phyloP scores from a whole-genome alignment of 2,329 filamentous ascomycete species.

The Penicillium crustosum region DNA sequence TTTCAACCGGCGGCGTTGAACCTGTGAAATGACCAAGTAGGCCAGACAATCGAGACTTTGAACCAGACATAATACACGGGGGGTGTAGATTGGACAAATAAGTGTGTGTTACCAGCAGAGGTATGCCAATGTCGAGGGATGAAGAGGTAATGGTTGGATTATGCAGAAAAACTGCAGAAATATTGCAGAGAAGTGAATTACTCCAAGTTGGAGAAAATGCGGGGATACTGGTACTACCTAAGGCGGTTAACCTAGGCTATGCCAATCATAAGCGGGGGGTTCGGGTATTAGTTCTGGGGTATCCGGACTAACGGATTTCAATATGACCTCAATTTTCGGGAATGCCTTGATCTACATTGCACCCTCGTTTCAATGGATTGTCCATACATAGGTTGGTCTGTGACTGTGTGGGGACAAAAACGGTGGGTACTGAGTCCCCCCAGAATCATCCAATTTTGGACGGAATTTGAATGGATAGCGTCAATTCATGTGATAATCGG shows the following conservation, averaged over 20 bases:
- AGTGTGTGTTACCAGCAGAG: neutral
- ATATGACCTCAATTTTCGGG: neutral
- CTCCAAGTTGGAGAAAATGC: slow-evolving; percentile 21
- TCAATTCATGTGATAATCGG: neutral
- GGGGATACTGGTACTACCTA: slow-evolving; percentile 11
- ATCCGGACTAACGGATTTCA: neutral
- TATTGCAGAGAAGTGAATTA: neutral
- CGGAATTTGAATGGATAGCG: neutral
- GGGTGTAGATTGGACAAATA: neutral
- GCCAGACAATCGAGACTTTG: slow-evolving; percentile 30
- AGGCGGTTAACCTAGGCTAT: slow-evolving; percentile 21
- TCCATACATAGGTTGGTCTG: neutral
- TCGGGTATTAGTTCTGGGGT: slow-evolving; percentile 7
- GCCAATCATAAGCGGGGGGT: slow-evolving; percentile 15
- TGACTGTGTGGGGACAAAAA: neutral
- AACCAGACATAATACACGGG: slow-evolving; percentile 23
- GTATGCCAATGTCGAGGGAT: neutral
- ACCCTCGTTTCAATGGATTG: neutral
- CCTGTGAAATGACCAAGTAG: slow-evolving; percentile 31
- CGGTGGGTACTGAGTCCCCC: neutral
- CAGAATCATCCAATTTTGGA: neutral
- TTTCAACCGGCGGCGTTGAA: slow-evolving; percentile 25
- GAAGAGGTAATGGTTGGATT: neutral
- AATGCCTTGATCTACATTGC: neutral
- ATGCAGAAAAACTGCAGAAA: neutral